Conservation (phyloP, 306 rosid species). For the Cicer arietinum region DNA sequence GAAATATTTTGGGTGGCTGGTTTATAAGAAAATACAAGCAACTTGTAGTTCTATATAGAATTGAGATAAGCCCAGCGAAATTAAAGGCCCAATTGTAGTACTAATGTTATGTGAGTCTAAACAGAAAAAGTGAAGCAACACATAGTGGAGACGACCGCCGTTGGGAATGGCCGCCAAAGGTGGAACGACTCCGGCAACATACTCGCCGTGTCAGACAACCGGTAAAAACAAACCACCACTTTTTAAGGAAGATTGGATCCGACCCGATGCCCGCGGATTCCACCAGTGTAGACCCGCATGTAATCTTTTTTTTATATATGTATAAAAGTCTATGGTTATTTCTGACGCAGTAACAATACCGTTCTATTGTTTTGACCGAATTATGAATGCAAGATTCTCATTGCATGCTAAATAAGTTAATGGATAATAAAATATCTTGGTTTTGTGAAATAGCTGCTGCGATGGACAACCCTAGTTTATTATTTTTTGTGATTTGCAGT, state of each 20-base stretch:
- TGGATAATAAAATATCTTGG: not conserved
- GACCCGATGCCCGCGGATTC: conserved; percentile 84
- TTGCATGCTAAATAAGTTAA: not conserved
- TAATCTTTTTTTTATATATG: conserved; percentile 39
- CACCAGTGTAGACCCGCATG: conserved; percentile 96
- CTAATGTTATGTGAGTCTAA: not conserved
- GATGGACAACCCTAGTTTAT: not conserved
- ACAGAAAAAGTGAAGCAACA: not conserved
- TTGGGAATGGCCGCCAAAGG: conserved; percentile 69
- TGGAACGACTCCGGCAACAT: conserved; percentile 65
- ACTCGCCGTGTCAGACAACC: conserved; percentile 69
- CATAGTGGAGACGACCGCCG: conserved; percentile 5
- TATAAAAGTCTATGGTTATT: not conserved
- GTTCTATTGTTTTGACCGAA: not conserved
- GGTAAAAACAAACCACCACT: conserved; percentile 51
- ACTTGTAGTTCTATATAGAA: too few relatives aligned
- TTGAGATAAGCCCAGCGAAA: not conserved
- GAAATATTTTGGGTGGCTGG: too few relatives aligned
- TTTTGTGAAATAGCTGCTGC: too few relatives aligned
- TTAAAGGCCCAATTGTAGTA: not conserved
- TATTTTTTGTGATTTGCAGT: conserved; percentile 56
- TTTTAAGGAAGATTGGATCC: conserved; percentile 68
- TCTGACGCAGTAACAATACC: not conserved
- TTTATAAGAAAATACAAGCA: too few relatives aligned
- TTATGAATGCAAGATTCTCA: not conserved